Base-by-base conservation (phyloP, 805 yeast genomes). In the Candida railenensis region DNA sequence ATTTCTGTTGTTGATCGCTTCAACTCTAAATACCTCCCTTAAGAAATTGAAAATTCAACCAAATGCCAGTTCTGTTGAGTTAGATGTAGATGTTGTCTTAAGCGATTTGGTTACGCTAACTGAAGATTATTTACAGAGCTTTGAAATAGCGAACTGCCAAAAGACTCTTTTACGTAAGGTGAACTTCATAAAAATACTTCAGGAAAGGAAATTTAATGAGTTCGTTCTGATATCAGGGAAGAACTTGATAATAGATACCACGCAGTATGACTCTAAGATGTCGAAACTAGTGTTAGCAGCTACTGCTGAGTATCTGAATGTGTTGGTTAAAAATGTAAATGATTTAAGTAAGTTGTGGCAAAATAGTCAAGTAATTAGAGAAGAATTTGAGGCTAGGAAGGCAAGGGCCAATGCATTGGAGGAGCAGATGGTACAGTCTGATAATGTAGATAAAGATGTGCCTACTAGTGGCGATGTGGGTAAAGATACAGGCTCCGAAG, bases 261-360 rank as follows among this genome's bases (percentile, higher is more conserved):
- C 53, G 18, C 52, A 51, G 34, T 62, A 55, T 48, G 59, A 57
- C 21, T 45, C 42, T 33, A 47, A 44, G 8, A 53, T 66, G 48
- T 61, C 57, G 43, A 48, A 51, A 15, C 53, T 61, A 3, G 55
- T 65, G 1, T 50, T 62, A 8, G 53, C 56, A 4, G 57, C 63
- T 3, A 47, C 58, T 1, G 42, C 46, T 39, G 45, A 48, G 34
- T 63, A 63, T 42, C 50, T 58, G 1, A 51, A 53, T 20, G 44
- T 48, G 11, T 48, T 64, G 43, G 43, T 60, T 9, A 56, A 54
- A 25, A 57, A 56, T 40, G 51, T 63, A 22, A 57, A 61, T 40
- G 64, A 60, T 34, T 37, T 54, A 33, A 44, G 38, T 4, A 50
- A 32, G 4, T 20, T 19, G 12, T 16, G 34, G 28, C 30, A 37